Percentiles rank a stretch among this genome's conserved stretches.
phyloP scores from a whole-genome alignment of 148 eudicot genomes.

The Arbutus unedo region DNA sequence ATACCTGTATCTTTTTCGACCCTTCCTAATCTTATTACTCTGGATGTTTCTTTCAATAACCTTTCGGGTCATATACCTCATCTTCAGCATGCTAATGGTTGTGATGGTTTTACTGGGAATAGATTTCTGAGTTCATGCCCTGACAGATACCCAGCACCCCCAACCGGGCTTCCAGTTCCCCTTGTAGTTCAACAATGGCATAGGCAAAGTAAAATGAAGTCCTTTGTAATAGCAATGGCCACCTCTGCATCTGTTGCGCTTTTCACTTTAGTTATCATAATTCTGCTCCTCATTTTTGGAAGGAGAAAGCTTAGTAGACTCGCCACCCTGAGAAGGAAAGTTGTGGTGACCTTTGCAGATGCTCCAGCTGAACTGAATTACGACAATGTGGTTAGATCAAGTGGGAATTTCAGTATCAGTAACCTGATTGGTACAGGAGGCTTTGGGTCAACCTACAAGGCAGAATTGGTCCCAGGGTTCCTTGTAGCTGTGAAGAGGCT shows the following conservation, averaged over 20 bases:
- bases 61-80: constrained; percentile 54
- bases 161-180: constrained; percentile 38
- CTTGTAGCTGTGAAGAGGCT: constrained; percentile 64
- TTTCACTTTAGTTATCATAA: constrained; percentile 30
- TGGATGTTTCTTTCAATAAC: constrained; percentile 55
- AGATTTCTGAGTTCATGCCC: constrained; percentile 46
- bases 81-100: constrained; percentile 34
- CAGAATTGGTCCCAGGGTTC: constrained; percentile 50
- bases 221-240: constrained; percentile 42
- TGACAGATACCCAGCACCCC: constrained; percentile 40
- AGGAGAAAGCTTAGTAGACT: constrained; percentile 36
- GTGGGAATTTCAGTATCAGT: constrained; percentile 52
- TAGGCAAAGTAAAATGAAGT: constrained; percentile 33
- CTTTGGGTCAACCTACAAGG: constrained; percentile 69
- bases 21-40: constrained; percentile 33
- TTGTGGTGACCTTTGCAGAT: constrained; percentile 46
- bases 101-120: constrained; percentile 45
- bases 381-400: constrained; percentile 51
- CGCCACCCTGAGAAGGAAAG: constrained; percentile 39
- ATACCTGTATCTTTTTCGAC: constrained; percentile 47
- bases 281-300: constrained; percentile 34
- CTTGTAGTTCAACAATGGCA: constrained; percentile 39
- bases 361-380: constrained; percentile 44
- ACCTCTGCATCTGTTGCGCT: constrained; percentile 46
- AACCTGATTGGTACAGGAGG: constrained; percentile 67